Evolutionary conservation across 1,284 basidiomycete genomes (phyloP).

Genomic region (Wallemia mellicola): DNA sequence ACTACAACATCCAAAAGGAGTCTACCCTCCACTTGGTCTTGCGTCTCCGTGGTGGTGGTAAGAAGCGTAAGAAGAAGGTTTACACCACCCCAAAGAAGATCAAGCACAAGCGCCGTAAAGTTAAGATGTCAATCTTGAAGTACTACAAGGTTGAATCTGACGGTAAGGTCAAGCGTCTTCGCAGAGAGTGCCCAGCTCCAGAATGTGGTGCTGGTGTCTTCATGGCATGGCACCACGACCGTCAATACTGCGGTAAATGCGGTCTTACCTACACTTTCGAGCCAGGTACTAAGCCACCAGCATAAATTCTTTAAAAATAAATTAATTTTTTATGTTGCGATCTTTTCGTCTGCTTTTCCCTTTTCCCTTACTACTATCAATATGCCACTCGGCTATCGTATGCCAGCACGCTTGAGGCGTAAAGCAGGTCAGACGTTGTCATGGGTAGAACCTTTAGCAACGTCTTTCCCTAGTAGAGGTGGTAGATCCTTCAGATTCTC

Average conservation of each 20-base stretch:
- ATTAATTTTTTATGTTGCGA: neutral
- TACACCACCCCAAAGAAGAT: slow-evolving; percentile 94
- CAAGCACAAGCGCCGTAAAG: slow-evolving; percentile 99
- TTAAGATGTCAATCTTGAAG: slow-evolving; percentile 95
- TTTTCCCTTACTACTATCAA: neutral
- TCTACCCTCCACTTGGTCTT: slow-evolving; percentile 78
- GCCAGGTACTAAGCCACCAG: slow-evolving; percentile 17
- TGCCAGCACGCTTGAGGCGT: neutral
- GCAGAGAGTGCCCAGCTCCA: slow-evolving; percentile 70
- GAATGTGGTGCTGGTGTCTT: slow-evolving; percentile 89
- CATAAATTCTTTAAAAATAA: too few species aligned
- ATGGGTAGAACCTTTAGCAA: neutral
- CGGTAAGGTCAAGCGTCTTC: slow-evolving; percentile 95
- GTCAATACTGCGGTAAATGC: slow-evolving; percentile 47
- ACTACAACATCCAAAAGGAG: slow-evolving; percentile 89
- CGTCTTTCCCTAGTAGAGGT: neutral
- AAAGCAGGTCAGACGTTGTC: neutral
- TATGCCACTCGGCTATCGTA: slow-evolving; percentile 1
- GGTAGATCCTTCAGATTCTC: neutral
- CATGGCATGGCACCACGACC: slow-evolving; percentile 84
- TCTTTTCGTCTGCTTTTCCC: neutral
- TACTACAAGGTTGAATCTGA: slow-evolving; percentile 99
- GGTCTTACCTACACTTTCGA: slow-evolving; percentile 62
- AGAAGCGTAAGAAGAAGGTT: slow-evolving; percentile 99
- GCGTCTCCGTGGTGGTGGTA: slow-evolving; percentile 79